Conservation (phyloP, 805 yeast genomes). For the Saccharomycopsis guyanensis region DNA sequence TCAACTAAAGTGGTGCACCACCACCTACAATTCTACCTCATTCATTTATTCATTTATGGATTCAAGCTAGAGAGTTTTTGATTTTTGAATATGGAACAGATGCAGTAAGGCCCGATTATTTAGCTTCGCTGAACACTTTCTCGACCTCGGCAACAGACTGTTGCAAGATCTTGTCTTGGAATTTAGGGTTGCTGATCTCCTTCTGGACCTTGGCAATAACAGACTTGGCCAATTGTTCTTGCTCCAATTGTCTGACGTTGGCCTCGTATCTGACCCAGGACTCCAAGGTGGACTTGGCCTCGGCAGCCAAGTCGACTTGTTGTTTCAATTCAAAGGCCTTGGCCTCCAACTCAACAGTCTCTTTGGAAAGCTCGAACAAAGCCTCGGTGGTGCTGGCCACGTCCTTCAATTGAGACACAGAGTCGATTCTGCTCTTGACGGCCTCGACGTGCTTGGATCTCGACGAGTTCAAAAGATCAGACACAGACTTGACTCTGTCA, state of each 20-base stretch:
- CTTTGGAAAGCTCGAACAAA: constrained; percentile 89
- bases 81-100: no score
- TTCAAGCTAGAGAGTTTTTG: no score
- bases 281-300: constrained; percentile 93
- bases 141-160: constrained; percentile 93
- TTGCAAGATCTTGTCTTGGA: constrained; percentile 85
- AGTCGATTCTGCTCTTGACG: constrained; percentile 83
- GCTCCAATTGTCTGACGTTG: constrained; percentile 93
- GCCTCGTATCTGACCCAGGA: constrained; percentile 99
- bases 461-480: constrained; percentile 75
- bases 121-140: constrained; percentile 51
- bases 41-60: no score
- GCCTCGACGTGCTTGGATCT: constrained; percentile 88
- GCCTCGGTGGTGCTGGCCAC: constrained; percentile 88
- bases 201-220: constrained; percentile 85
- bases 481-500: constrained; percentile 73
- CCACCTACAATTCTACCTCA: no score
- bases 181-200: constrained; percentile 77
- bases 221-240: constrained; percentile 78
- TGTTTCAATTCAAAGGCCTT: constrained; percentile 90
- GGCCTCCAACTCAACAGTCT: constrained; percentile 94
- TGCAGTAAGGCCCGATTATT: no score
- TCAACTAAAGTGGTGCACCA: no score
- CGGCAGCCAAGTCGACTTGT: constrained; percentile 74
- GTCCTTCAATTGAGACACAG: constrained; percentile 83